These are phyloP conservation scores for Ganoderma lucidum DNA, from an alignment of 1,284 basidiomycete genomes.

Conservation along the genomic window DNA sequence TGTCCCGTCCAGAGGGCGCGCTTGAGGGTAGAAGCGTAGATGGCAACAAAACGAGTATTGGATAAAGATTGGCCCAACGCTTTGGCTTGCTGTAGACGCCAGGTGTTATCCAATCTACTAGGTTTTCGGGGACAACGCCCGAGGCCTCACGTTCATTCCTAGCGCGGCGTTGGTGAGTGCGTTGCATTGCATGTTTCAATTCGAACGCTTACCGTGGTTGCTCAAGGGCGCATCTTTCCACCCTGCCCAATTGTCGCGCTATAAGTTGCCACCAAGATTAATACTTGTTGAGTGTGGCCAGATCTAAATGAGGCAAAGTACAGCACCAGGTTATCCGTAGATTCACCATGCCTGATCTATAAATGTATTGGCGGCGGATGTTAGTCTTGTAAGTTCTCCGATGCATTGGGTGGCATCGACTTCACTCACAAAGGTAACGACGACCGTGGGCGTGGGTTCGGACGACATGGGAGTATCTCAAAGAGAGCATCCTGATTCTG, in stretches of 20 bases:
- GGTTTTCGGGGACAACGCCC: background rate
- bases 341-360: slow-evolving; percentile 79
- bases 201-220: slow-evolving; percentile 70
- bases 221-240: slow-evolving; percentile 86
- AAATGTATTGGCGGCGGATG: background rate
- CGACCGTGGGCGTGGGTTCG: slow-evolving; percentile 29
- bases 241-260: slow-evolving; percentile 80
- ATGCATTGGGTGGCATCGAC: no score
- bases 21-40: slow-evolving; percentile 84
- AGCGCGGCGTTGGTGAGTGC: slow-evolving; percentile 7
- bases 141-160: slow-evolving; percentile 70
- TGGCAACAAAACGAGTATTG: slow-evolving; percentile 64
- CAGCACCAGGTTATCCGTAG: slow-evolving; percentile 69
- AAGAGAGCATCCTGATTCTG: background rate
- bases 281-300: no score
- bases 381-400: background rate
- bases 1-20: slow-evolving; percentile 80
- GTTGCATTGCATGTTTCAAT: background rate
- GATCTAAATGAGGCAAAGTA: background rate
- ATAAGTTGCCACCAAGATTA: background rate
- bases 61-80: slow-evolving; percentile 75
- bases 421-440: slow-evolving; percentile 40
- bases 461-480: slow-evolving; percentile 21
- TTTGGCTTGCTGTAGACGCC: slow-evolving; percentile 74
- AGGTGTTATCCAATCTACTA: slow-evolving; percentile 8